Evolutionary conservation across 257 asterid genomes (phyloP).

Genomic region (Solanum lycopersicoides): DNA sequence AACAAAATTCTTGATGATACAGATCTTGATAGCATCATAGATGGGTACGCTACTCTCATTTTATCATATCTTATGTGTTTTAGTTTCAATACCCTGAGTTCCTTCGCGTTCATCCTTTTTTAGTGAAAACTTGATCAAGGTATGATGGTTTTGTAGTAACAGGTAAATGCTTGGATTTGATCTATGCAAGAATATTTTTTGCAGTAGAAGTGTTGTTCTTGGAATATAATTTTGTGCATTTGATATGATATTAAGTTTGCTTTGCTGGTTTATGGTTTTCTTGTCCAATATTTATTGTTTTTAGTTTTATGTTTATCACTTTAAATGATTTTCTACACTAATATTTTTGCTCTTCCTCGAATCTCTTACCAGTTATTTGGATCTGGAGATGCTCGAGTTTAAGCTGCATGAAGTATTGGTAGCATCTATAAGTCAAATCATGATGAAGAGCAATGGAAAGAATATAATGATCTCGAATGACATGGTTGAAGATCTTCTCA

Average conservation of each 20-base stretch:
- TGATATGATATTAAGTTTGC: not conserved
- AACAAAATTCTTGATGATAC: slow-evolving; percentile 84
- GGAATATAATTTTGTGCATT: not conserved
- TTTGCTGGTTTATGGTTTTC: not conserved
- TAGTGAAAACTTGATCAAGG: not conserved
- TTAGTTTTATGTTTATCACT: not conserved
- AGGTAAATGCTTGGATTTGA: not conserved
- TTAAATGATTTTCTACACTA: not conserved
- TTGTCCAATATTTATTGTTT: not conserved
- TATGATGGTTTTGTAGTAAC: not conserved
- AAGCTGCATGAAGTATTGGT: slow-evolving; percentile 68
- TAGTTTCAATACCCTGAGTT: not conserved
- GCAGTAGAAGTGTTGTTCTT: not conserved
- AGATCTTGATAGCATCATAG: slow-evolving; percentile 83
- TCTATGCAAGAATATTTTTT: not conserved
- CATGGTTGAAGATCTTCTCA: slow-evolving; percentile 31
- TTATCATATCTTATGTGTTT: not conserved
- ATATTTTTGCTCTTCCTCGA: not conserved
- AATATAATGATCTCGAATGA: slow-evolving; percentile 51
- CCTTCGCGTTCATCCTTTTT: not conserved
- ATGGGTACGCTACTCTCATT: slow-evolving; percentile 40
- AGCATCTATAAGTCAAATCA: slow-evolving; percentile 81
- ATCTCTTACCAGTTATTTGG: slow-evolving; percentile 49
- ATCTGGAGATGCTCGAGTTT: slow-evolving; percentile 88
- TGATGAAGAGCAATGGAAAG: slow-evolving; percentile 76